Evolutionary conservation across 75 land plant genomes (phyloP).

Genomic region (Chamaecyparis obtusa): DNA sequence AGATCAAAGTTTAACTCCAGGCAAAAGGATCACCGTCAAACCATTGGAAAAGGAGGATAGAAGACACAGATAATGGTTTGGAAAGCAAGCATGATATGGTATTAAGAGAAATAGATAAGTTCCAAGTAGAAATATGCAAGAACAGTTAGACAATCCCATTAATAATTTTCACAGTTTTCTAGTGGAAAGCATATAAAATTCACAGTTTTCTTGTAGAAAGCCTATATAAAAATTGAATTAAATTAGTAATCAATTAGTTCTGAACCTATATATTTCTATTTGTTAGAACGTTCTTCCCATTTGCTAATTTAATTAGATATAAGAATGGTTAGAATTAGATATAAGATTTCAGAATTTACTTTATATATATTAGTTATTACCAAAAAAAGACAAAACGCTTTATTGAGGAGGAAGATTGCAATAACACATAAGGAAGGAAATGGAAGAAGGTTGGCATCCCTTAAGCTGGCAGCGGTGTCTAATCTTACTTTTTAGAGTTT

Average conservation of each 20-base stretch:
- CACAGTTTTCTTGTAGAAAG: neutral
- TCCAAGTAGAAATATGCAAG: neutral
- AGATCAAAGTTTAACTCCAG: neutral
- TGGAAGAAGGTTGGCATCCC: neutral
- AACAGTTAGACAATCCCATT: neutral
- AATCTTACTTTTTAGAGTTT: neutral
- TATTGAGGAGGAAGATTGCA: neutral
- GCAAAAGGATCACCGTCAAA: neutral
- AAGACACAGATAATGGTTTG: neutral
- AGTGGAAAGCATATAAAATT: neutral
- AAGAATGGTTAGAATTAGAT: neutral
- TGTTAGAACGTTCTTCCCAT: neutral
- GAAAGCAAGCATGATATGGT: neutral
- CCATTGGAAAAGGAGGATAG: neutral
- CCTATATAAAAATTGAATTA: neutral
- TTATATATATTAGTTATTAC: too few relatives aligned
- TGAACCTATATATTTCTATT: neutral
- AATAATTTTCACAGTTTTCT: neutral
- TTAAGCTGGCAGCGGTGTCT: neutral
- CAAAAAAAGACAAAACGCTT: neutral
- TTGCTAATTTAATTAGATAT: neutral
- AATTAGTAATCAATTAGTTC: neutral
- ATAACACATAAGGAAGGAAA: neutral
- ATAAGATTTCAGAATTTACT: neutral
- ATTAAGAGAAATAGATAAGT: neutral